Percentiles rank a stretch among this genome's conserved stretches.
These are phyloP conservation scores for Phoenix dactylifera DNA, from an alignment of 176 grass and related monocot species.

Conservation along the genomic window DNA sequence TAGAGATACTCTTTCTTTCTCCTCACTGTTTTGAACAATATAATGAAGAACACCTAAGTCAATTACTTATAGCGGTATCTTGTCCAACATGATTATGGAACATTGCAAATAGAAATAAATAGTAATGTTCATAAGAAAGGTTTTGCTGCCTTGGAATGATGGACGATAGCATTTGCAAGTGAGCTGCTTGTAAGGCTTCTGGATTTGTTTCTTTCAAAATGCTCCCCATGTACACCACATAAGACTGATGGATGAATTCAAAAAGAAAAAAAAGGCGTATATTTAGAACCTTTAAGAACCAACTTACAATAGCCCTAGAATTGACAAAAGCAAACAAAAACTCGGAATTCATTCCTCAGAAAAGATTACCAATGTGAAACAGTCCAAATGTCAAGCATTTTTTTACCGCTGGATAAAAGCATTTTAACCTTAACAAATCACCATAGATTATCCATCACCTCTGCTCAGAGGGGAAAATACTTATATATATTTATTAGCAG, in stretches of 20 bases:
- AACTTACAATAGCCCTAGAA: background rate
- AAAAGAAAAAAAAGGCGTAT: background rate
- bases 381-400: too few species aligned
- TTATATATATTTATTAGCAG: too few species aligned
- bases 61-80: too few species aligned
- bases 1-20: conserved; percentile 46
- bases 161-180: conserved; percentile 80
- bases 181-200: conserved; percentile 36
- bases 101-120: background rate
- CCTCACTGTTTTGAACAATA: conserved; percentile 27
- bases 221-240: conserved; percentile 85
- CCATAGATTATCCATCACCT: too few species aligned
- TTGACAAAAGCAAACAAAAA: background rate
- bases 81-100: too few species aligned
- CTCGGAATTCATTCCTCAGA: too few species aligned
- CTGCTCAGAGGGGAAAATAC: too few species aligned
- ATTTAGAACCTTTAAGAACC: conserved; percentile 5
- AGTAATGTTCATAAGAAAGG: background rate
- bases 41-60: background rate
- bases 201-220: conserved; percentile 9
- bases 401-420: too few species aligned
- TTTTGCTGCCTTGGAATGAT: conserved; percentile 29
- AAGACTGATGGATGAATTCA: conserved; percentile 41
- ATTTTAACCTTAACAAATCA: too few species aligned
- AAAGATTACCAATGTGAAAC: too few species aligned